Evolutionary conservation across 495 filamentous ascomycete genomes (phyloP), one percentile per base, ranked within the genome.

Genomic region (Penicillium turbatum): DNA sequence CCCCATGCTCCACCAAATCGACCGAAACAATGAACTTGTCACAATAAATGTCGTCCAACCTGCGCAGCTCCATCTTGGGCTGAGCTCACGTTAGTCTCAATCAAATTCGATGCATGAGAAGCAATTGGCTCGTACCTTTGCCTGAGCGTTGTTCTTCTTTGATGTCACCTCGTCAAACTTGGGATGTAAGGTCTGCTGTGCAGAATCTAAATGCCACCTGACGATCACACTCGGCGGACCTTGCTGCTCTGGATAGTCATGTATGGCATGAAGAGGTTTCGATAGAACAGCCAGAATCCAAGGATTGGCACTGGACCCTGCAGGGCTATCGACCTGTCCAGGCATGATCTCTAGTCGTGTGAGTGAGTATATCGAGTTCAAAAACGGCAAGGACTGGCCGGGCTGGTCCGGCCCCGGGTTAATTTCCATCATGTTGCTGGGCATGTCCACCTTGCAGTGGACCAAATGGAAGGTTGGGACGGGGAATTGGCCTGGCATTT

Each of bases 271-370:
- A 45, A 69, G 59, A 30, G 70, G 64, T 21, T 84, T 79, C 16
- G 88, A 87, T 53, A 88, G 87, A 31, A 89, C 78, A 4, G 85
- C 86, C 31, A 93, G 59, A 32, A 95, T 79, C 48, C 83, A 81
- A 0, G 86, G 82, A 21, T 77, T 77, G 2, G 77, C 66, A 48
- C 75, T 69, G 29, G 77, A 69, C 49, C 79, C 76, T 19, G 69
- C 70, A 7, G 70, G 63, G 21, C 62, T 72, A 59, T 84, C 75
- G n/a, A 79, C 69, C 38, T 79, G 65, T 21, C 80, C 70, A 6
- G 86, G 82, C 26, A 90, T 69, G 38, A 90, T 75, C 51, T 88
- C 81, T 19, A 93, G 71, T 34, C 79, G 79, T 6, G 83, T 85
- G 31, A 92, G 79, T 21, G 78, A 66, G 73, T 81, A 83, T 2